Base-by-base conservation (phyloP, 305 asterid species). In the Fraxinus dipetala region DNA sequence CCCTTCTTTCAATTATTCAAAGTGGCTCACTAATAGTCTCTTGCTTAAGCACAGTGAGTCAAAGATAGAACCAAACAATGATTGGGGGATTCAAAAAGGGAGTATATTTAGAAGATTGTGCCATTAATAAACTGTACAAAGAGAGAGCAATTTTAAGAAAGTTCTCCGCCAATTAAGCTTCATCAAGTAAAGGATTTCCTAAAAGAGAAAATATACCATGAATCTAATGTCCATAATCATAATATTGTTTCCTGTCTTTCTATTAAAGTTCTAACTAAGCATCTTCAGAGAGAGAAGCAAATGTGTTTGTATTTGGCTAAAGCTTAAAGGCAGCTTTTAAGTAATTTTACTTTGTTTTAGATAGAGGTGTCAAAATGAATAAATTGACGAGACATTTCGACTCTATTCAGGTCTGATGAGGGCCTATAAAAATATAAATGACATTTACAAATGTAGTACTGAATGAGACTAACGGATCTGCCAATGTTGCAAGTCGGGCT, bases 101-200 rank as follows among this genome's bases (percentile, higher is more conserved):
- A 30, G 74, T 67, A 67, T 67, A 26, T 67, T 67, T 67, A 67
- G 74, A 67, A 67, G 74, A 67, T 30, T 67, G 74, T 67, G 74
- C 74, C 74, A 26, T 28, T 67, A 67, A 4, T 16, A 9, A 31
- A 24, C 14, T 22, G 72, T 61, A 22, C 16, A n/a, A 26, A 8
- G 36, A 14, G 36, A 26, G 36, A 67, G 28, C 74, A 11, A 28
- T 67, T 26, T 67, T 11, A 65, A 65, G 74, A 67, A 67, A 67
- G 18, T 67, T 32, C 18, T 11, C 74, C 74, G 74, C 36, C 36
- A 67, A 26, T 67, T 67, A 67, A 67, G 74, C 74, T 67, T 67
- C 74, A 28, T 67, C 74, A 26, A 67, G 20, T 67, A 67, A 3
- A 28, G 8, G 36, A 30, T 67, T 67, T 67, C 38, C 35, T 28